phyloP scores from a whole-genome alignment of 2,329 filamentous ascomycete species.

The Diplocarpon rosae region DNA sequence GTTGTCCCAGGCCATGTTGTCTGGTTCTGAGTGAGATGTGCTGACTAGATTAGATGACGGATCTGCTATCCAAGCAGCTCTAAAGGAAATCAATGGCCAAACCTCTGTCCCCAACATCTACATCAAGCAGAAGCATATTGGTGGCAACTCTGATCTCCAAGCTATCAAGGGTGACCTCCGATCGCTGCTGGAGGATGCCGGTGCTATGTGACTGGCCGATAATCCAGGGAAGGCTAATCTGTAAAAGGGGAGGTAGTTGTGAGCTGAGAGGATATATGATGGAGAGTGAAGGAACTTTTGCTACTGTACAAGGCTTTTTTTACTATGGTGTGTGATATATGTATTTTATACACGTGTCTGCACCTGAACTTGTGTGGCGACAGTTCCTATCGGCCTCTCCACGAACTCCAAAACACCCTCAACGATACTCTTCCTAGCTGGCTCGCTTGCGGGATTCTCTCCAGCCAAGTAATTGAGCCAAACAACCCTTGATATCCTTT shows the following conservation, averaged over 20 bases:
- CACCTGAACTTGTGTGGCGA: slow-evolving; percentile 63
- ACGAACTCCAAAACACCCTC: slow-evolving; percentile 83
- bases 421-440: slow-evolving; percentile 69
- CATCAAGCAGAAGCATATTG: slow-evolving; percentile 84
- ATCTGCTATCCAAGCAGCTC: slow-evolving; percentile 68
- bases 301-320: neutral
- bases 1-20: slow-evolving; percentile 27
- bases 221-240: neutral
- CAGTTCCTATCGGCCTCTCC: slow-evolving; percentile 75
- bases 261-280: neutral
- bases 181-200: slow-evolving; percentile 49
- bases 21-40: neutral
- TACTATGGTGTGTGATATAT: neutral
- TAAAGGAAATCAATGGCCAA: slow-evolving; percentile 71
- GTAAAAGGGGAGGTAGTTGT: neutral
- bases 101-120: slow-evolving; percentile 92
- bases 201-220: slow-evolving; percentile 41
- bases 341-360: slow-evolving; percentile 7
- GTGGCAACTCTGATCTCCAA: slow-evolving; percentile 87
- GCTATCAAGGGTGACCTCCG: slow-evolving; percentile 54
- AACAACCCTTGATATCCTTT: slow-evolving; percentile 67
- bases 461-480: slow-evolving; percentile 90
- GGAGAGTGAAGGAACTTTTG: neutral
- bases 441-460: slow-evolving; percentile 75
- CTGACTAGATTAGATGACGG: slow-evolving; percentile 56